Evolutionary conservation across 768 basidiomycete species (phyloP), one percentile per base, ranked within the genome.

Genomic region (Termitomyces sp.): DNA sequence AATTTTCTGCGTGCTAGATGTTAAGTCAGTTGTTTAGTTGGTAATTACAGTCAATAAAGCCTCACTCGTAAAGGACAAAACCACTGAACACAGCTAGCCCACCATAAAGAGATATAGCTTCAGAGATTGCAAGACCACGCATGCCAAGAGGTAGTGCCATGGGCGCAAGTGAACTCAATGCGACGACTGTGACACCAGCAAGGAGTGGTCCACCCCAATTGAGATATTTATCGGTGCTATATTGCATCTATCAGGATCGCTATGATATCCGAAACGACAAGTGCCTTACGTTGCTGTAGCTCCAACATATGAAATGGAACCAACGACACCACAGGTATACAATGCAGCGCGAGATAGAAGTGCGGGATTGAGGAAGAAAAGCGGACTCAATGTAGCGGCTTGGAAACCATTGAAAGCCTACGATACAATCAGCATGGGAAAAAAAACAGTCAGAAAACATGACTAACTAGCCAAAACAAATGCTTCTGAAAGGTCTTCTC

Each of bases 321-420:
- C 92, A n/a, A 93, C 89, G 2, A 91, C 83, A 28, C 92, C 92
- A 38, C 85, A 80, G 0, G 93, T 94, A 72, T 96, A 96, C 3
- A 96, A 74, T 5, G 91, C 93, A 9, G 93, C 93, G 32, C 93
- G 85, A 18, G 88, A 87, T 51, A 96, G 79, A 61, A 95, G 81
- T 13, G 90, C 91, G 3, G 93, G 93, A 65, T 78, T 86, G 47
- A 94, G 71, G 79, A 95, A 94, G 75, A 92, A 93, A n/a, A 96
- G 69, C 3, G 93, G 93, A 60, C 88, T 89, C 43, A 96, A 76
- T 2, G 90, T 91, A 7, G 90, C 88, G 7, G 90, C 90, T 74
- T 95, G 93, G 68, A 84, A 91, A 3, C 80, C 86, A 61, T 94
- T 91, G 72, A 96, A 95, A 4, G 85, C 86, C 88, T 91, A 57